Percentiles rank a stretch among this genome's conserved stretches.
These are phyloP conservation scores for Diaporthe amygdali DNA, from an alignment of 2,329 filamentous ascomycete species.

Conservation along the genomic window DNA sequence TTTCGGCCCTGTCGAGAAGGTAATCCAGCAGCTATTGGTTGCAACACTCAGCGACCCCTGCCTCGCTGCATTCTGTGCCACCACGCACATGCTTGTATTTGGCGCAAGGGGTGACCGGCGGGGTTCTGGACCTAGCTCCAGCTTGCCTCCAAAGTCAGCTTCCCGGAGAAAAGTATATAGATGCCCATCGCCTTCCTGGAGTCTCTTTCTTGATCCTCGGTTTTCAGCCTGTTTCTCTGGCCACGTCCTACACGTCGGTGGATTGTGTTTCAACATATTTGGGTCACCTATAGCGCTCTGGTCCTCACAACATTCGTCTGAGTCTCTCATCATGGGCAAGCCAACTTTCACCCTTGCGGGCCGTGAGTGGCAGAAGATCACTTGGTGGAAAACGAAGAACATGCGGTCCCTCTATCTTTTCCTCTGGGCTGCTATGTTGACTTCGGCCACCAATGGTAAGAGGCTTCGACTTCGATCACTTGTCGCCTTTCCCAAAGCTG, in stretches of 20 bases:
- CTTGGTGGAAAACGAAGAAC: slow-evolving; percentile 36
- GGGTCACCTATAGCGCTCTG: not conserved
- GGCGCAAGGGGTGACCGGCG: not conserved
- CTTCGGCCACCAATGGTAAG: slow-evolving; percentile 41
- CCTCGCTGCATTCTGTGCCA: not conserved
- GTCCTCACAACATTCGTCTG: too few species aligned
- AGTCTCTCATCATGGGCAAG: slow-evolving; percentile 27
- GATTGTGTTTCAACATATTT: not conserved
- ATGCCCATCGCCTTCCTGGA: not conserved
- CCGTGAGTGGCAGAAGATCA: slow-evolving; percentile 34
- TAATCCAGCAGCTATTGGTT: not conserved
- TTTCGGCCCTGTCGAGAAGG: not conserved
- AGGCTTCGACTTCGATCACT: too few species aligned
- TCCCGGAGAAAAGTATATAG: slow-evolving; percentile 8
- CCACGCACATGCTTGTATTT: not conserved
- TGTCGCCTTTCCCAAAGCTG: too few species aligned
- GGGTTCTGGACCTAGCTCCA: not conserved
- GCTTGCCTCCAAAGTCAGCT: not conserved
- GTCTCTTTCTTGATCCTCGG: not conserved
- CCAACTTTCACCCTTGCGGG: slow-evolving; percentile 31
- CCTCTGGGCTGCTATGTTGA: slow-evolving; percentile 40
- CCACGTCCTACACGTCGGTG: not conserved
- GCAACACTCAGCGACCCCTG: not conserved
- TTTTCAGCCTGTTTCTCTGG: not conserved
- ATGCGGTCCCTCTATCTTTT: slow-evolving; percentile 39